Conservation (phyloP, 176 grass and related monocot genomes). For the Bothriochloa decipiens region DNA sequence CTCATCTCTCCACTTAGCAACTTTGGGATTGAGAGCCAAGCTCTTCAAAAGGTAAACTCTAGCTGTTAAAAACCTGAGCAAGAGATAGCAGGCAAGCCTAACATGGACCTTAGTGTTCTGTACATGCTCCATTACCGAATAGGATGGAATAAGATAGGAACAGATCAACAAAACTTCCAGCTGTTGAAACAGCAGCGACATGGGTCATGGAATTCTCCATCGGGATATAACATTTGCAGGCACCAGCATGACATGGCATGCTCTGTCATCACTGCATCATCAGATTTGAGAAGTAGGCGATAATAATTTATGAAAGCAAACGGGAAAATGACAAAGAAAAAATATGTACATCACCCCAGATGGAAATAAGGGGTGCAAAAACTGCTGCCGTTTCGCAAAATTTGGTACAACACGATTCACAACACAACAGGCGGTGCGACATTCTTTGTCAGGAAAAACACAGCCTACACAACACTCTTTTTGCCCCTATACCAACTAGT, state of each 20-base stretch:
- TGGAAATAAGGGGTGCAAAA: conserved; percentile 20
- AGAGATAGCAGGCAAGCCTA: background rate
- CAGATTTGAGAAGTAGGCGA: background rate
- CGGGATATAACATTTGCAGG: background rate
- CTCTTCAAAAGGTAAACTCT: no score
- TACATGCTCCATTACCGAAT: background rate
- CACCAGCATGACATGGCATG: conserved; percentile 18
- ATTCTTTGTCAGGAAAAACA: conserved; percentile 53
- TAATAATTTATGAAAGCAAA: background rate
- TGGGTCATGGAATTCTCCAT: background rate
- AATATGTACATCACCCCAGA: conserved; percentile 44
- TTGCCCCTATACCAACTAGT: background rate
- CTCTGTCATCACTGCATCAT: background rate
- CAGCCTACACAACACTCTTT: conserved; percentile 41
- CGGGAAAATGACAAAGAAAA: background rate
- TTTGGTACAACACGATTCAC: conserved; percentile 37
- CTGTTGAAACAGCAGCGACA: background rate
- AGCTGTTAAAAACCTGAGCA: background rate
- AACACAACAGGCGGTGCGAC: conserved; percentile 53
- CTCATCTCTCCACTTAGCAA: background rate
- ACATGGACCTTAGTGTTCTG: background rate
- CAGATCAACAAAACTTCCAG: background rate
- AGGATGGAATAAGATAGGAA: background rate
- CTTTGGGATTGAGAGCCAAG: no score
- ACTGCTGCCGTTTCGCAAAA: conserved; percentile 29